Conservation (phyloP, 805 yeast species). For the Kodamaea kaohsiungensis region DNA sequence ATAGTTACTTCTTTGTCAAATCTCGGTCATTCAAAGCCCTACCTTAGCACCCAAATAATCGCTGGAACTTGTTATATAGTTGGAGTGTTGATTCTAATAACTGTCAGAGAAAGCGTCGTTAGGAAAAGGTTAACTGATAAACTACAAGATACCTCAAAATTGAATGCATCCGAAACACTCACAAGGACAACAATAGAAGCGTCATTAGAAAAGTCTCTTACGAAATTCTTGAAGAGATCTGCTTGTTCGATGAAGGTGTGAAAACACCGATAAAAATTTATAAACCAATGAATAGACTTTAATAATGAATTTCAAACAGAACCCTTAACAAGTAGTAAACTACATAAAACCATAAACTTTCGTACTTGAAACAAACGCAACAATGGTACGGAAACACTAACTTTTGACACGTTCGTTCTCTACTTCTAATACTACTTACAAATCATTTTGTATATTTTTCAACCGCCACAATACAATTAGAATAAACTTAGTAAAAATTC, state of each 20-base stretch:
- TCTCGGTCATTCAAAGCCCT: slow-evolving; percentile 36
- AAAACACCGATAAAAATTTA: not conserved
- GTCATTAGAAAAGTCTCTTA: not conserved
- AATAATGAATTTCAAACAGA: not conserved
- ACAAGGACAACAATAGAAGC: not conserved
- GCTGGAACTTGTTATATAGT: slow-evolving; percentile 52
- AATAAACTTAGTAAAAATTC: not conserved
- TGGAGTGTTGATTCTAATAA: slow-evolving; percentile 42
- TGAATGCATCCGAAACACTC: not conserved
- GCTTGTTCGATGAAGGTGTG: not conserved
- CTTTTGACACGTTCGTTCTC: not conserved
- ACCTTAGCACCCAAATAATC: slow-evolving; percentile 59
- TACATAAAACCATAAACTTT: too few species aligned
- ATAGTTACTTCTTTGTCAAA: slow-evolving; percentile 48
- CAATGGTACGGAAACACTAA: too few species aligned
- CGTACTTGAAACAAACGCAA: too few species aligned
- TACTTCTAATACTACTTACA: not conserved
- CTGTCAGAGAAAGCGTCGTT: slow-evolving; percentile 56
- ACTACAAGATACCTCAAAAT: not conserved
- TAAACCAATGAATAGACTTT: not conserved
- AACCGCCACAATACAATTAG: not conserved
- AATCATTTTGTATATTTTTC: not conserved
- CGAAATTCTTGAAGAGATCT: not conserved
- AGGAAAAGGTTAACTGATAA: slow-evolving; percentile 32
- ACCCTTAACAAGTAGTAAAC: not conserved